Conservation (phyloP, 768 basidiomycete species). For the Suillus bovinus region DNA sequence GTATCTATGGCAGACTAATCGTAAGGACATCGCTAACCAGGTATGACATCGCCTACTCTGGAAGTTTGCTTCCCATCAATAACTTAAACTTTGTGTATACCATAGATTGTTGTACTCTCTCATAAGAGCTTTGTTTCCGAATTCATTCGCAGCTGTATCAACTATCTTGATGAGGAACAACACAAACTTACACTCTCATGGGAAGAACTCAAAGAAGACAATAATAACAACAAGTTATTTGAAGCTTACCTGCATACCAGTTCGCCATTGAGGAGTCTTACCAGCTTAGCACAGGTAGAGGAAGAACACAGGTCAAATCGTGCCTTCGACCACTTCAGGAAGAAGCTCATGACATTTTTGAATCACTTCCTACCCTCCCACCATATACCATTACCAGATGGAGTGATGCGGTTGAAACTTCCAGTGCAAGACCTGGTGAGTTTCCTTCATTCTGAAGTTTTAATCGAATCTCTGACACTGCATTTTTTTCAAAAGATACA, state of each 20-base stretch:
- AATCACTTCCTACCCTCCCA: slow-evolving; percentile 5
- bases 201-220: neutral
- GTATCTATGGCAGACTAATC: neutral
- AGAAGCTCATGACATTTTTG: slow-evolving; percentile 6
- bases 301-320: slow-evolving; percentile 3
- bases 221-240: neutral
- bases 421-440: neutral
- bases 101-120: neutral
- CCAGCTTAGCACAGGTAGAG: slow-evolving; percentile 1
- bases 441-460: neutral
- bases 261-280: neutral
- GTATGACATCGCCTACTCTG: neutral
- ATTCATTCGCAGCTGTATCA: neutral
- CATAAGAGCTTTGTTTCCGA: neutral
- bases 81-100: neutral
- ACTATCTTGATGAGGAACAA: neutral
- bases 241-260: neutral
- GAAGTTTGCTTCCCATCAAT: neutral
- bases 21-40: neutral
- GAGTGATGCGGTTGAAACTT: neutral
- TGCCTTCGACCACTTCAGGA: slow-evolving; percentile 6
- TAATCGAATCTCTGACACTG: neutral
- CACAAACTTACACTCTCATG: neutral
- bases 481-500: neutral
- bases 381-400: neutral